Percentiles rank a stretch among this genome's conserved stretches.
Evolutionary conservation across 164 flowering plant genomes (phyloP).

Genomic region (Liquidambar formosana): DNA sequence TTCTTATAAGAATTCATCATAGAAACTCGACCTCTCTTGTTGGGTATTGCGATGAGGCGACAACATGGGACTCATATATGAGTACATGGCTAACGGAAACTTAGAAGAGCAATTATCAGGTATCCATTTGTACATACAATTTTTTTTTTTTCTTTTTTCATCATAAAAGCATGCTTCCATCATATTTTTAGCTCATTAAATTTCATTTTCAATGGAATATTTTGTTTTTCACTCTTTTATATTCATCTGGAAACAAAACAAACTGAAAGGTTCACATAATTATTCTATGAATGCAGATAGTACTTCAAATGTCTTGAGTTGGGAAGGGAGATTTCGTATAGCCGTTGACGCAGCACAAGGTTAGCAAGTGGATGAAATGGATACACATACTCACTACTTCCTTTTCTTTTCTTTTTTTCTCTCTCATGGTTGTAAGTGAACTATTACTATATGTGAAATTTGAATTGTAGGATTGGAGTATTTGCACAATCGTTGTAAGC

Average conservation of each 20-base stretch:
- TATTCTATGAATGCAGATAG: slow-evolving; percentile 10
- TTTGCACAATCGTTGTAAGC: slow-evolving; percentile 27
- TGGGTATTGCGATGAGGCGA: slow-evolving; percentile 27
- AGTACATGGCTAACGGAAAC: slow-evolving; percentile 23
- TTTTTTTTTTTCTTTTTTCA: background rate
- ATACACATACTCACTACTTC: no score
- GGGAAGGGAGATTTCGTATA: slow-evolving; percentile 21
- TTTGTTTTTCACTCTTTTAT: background rate
- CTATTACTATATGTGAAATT: no score
- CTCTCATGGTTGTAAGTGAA: no score
- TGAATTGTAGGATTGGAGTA: slow-evolving; percentile 26
- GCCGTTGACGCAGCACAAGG: slow-evolving; percentile 18
- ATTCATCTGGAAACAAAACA: background rate
- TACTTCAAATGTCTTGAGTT: slow-evolving; percentile 6
- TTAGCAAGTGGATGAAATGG: background rate
- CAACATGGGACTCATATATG: slow-evolving; percentile 25
- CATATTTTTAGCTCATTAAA: no score
- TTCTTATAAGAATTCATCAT: slow-evolving; percentile 24
- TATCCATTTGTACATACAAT: background rate
- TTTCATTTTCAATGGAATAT: background rate
- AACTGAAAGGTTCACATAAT: background rate
- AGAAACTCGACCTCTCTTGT: slow-evolving; percentile 22
- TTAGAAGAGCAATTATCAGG: slow-evolving; percentile 19
- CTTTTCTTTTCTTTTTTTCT: background rate
- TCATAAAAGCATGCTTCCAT: background rate